These are phyloP conservation scores for Cordyceps cateniannulata DNA, from an alignment of 2,329 filamentous ascomycete species.

Conservation along the genomic window DNA sequence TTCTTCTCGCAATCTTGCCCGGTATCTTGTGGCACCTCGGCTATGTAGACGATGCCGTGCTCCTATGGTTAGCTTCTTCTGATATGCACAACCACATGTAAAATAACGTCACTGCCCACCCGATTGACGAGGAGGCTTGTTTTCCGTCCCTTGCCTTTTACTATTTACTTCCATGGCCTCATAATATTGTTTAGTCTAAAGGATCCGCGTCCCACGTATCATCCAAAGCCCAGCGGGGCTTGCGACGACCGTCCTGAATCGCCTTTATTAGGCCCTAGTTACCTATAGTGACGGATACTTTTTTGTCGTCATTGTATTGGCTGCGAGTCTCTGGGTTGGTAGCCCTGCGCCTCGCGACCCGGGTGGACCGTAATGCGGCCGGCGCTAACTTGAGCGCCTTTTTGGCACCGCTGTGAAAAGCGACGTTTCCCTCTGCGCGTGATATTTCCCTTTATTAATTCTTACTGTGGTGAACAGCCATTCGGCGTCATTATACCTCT, in stretches of 20 bases:
- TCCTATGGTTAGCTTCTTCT: neutral
- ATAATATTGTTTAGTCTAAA: neutral
- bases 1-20: neutral
- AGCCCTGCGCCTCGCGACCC: neutral
- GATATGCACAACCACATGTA: neutral
- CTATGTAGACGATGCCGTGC: neutral
- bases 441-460: neutral
- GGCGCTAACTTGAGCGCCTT: neutral
- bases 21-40: neutral
- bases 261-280: neutral
- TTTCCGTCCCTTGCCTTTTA: neutral
- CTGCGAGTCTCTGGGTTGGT: neutral
- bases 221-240: neutral
- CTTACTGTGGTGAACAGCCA: neutral
- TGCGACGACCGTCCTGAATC: too few species aligned
- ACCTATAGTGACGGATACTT: neutral
- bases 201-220: neutral
- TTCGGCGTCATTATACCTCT: neutral
- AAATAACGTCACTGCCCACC: neutral
- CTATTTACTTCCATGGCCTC: neutral
- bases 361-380: neutral
- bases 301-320: neutral
- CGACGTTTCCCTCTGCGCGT: neutral
- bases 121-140: constrained; percentile 3
- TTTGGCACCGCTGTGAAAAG: too few species aligned